Evolutionary conservation across 768 basidiomycete species (phyloP), one percentile per base, ranked within the genome.

Genomic region (Amanita rimosa): DNA sequence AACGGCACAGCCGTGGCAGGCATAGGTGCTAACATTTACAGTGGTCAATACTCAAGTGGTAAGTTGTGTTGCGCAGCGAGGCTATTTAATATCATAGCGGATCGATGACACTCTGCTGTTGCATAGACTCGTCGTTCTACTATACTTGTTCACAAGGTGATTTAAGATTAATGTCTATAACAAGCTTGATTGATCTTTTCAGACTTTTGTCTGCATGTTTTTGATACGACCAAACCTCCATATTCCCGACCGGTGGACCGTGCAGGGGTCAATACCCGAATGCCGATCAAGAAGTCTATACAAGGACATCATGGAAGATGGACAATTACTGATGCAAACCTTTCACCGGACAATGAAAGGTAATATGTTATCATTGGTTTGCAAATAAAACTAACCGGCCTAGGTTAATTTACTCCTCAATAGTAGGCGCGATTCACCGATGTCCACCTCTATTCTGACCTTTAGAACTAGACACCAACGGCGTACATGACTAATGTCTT

Each of bases 311-410:
- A 78, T 13, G 88, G 88, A 0, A 71, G 78, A 31, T 98, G 93
- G 94, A 96, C 94, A 0, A 88, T 98, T 49, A 97, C 93, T 6
- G 96, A 97, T 65, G 86, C 86, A 17, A 90, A 96, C 64, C 69
- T 93, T 16, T 92, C 89, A 52, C 82, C 83, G 0, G 83, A 92
- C 59, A 93, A 93, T 54, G 83, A 93, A 67, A 81, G 85, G 81
- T 82, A 58, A 57, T 66, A 26, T 21, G 2, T 26, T 36, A 24
- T 33, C 31, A 21, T 46, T 27, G 11, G 8, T 6, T n/a, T 17
- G 14, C 8, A 31, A 10, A n/a, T 17, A 35, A 11, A 8, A 14
- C 44, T 44, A 38, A 46, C 26, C 24, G 4, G 3, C 4, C 16
- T 51, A 93, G 92, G 60, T 83, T 97, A 68, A 90, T 96, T 47